A percentile compares a stretch with the other conserved stretches of the same genome.
Evolutionary conservation across 176 grass and related monocot species (phyloP).

Genomic region (Raddia distichophylla): DNA sequence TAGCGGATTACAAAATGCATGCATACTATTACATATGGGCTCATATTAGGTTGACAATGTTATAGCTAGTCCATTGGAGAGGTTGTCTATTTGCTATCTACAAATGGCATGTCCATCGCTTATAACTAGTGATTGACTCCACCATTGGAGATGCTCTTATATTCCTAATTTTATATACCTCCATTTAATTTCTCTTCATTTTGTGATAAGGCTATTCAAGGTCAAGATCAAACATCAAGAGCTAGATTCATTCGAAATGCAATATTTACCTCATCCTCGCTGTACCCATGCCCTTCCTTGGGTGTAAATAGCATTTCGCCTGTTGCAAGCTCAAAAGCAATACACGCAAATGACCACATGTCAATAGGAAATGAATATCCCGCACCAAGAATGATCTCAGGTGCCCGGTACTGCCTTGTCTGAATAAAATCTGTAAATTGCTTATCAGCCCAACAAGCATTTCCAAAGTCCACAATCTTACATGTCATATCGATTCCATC

Average conservation of each 20-base stretch:
- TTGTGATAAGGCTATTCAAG: conserved; percentile 14
- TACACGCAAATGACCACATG: conserved; percentile 94
- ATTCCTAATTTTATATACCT: neutral
- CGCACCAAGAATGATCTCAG: conserved; percentile 77
- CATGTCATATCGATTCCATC: conserved; percentile 89
- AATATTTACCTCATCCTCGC: conserved; percentile 94
- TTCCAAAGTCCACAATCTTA: conserved; percentile 98
- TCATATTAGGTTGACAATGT: too few relatives aligned
- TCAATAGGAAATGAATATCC: conserved; percentile 85
- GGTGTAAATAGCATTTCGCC: conserved; percentile 98
- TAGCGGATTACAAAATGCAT: too few relatives aligned
- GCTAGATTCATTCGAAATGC: neutral
- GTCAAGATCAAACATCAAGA: conserved; percentile 34
- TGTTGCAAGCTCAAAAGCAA: conserved; percentile 92
- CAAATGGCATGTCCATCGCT: too few relatives aligned
- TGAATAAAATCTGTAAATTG: conserved; percentile 94
- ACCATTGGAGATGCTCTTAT: neutral
- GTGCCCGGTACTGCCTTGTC: conserved; percentile 91
- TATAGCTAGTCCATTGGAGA: too few relatives aligned
- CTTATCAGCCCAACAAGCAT: conserved; percentile 93
- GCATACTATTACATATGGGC: too few relatives aligned
- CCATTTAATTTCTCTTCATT: neutral
- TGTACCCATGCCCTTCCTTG: conserved; percentile 84
- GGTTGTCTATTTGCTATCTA: too few relatives aligned
- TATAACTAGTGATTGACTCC: too few relatives aligned